phyloP scores from a whole-genome alignment of 2,329 filamentous ascomycete genomes.

The Fusarium lateritium region DNA sequence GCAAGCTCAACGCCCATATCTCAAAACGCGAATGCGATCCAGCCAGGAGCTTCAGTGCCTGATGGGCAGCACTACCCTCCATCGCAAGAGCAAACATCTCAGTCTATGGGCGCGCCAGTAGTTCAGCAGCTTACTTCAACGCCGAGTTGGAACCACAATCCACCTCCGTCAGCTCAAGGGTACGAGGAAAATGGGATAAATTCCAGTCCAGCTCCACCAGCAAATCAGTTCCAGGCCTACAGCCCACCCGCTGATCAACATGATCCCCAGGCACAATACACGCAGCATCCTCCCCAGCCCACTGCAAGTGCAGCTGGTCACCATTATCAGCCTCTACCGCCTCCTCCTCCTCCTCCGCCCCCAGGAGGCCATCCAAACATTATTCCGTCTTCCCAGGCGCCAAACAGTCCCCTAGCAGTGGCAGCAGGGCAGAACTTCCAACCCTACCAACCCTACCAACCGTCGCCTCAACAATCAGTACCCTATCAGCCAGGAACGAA shows the following conservation, averaged over 20 bases:
- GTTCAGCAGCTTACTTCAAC: background rate
- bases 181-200: background rate
- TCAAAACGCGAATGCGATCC: background rate
- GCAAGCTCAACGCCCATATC: fast-evolving
- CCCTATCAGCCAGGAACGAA: fast-evolving
- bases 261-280: background rate
- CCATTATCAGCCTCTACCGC: background rate
- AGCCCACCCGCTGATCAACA: background rate
- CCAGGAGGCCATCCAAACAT: background rate
- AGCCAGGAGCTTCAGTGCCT: background rate
- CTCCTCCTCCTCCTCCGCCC: background rate
- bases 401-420: fast-evolving
- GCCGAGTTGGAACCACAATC: background rate
- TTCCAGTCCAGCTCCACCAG: background rate
- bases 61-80: background rate
- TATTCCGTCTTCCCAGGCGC: background rate
- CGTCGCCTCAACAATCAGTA: background rate
- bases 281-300: background rate
- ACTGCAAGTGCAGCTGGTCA: background rate
- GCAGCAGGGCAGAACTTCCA: background rate
- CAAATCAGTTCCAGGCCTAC: background rate
- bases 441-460: conserved; percentile 1
- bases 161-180: background rate
- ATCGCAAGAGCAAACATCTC: background rate
- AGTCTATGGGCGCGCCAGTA: background rate